Evolutionary conservation across 2,329 filamentous ascomycete genomes (phyloP).

Genomic region (Penicillium frequentans): DNA sequence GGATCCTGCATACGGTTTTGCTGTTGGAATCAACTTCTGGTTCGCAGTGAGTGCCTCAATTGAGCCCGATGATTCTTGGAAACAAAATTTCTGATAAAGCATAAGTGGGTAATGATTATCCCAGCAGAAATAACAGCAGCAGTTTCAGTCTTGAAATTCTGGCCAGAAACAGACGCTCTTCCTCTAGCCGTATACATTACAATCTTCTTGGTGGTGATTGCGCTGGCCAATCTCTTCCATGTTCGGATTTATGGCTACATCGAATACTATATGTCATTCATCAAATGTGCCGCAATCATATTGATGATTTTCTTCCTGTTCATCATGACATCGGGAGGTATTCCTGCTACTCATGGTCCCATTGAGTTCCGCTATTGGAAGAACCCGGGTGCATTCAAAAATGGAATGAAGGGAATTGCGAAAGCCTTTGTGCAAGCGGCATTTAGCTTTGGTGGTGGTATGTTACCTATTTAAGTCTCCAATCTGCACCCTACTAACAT

Average conservation of each 20-base stretch:
- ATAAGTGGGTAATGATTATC: slow-evolving; percentile 33
- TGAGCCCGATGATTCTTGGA: background rate
- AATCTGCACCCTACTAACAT: background rate
- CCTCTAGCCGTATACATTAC: slow-evolving; percentile 35
- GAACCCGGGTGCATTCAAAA: slow-evolving; percentile 28
- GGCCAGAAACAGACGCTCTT: slow-evolving; percentile 27
- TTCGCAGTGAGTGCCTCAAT: slow-evolving; percentile 21
- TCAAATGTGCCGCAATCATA: slow-evolving; percentile 32
- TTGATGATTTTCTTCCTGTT: slow-evolving; percentile 37
- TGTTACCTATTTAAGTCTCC: background rate
- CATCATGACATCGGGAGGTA: slow-evolving; percentile 37
- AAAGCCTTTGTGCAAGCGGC: slow-evolving; percentile 37
- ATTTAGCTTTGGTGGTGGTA: slow-evolving; percentile 34
- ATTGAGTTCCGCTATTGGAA: slow-evolving; percentile 31
- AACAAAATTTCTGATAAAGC: background rate
- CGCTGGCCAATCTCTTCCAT: slow-evolving; percentile 27
- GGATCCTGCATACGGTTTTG: slow-evolving; percentile 34
- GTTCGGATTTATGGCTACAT: slow-evolving; percentile 32
- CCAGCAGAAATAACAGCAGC: slow-evolving; percentile 39
- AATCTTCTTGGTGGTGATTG: slow-evolving; percentile 31
- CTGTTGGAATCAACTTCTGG: slow-evolving; percentile 37
- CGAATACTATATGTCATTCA: slow-evolving; percentile 33
- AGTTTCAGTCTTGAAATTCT: slow-evolving; percentile 33
- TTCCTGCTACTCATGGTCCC: slow-evolving; percentile 31
- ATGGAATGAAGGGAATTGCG: slow-evolving; percentile 35